phyloP scores from a whole-genome alignment of 805 yeast species.

The Candida jianshihensis region DNA sequence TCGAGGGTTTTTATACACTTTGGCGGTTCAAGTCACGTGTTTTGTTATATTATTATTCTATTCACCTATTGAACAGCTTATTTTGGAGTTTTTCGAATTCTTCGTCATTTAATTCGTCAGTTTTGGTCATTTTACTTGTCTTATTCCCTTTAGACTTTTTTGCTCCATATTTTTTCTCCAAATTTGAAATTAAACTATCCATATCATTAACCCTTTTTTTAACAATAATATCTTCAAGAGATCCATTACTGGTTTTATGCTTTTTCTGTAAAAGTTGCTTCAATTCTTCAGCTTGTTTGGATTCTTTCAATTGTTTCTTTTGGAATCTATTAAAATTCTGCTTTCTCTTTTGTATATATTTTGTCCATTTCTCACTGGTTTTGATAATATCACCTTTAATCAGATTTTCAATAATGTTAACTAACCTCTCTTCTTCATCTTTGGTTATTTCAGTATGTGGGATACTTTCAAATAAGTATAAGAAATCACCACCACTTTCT shows the following conservation, averaged over 20 bases:
- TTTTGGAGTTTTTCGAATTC: slow-evolving; percentile 43
- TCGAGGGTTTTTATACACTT: neutral
- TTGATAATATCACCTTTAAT: slow-evolving; percentile 32
- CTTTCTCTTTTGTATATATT: slow-evolving; percentile 43
- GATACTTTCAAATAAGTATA: slow-evolving; percentile 62
- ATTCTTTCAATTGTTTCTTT: slow-evolving; percentile 52
- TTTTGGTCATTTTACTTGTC: slow-evolving; percentile 20
- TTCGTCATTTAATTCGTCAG: slow-evolving; percentile 37
- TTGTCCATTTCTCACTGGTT: slow-evolving; percentile 38
- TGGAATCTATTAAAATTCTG: slow-evolving; percentile 40
- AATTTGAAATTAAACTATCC: slow-evolving; percentile 38
- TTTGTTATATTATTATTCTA: too few species aligned
- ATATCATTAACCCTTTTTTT: slow-evolving; percentile 29
- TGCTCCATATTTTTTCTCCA: slow-evolving; percentile 45
- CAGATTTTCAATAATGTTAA: slow-evolving; percentile 41
- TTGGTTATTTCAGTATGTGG: slow-evolving; percentile 65
- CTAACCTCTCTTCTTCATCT: slow-evolving; percentile 56
- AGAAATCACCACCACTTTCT: slow-evolving; percentile 60
- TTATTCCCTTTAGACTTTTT: slow-evolving; percentile 25
- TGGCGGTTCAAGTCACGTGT: neutral
- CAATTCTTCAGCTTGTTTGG: slow-evolving; percentile 51
- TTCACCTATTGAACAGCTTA: slow-evolving; percentile 28
- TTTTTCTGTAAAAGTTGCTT: slow-evolving; percentile 32
- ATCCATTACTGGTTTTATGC: slow-evolving; percentile 18
- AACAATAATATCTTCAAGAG: slow-evolving; percentile 33